These are phyloP conservation scores for Ophiocordyceps camponoti-floridani DNA, from an alignment of 2,329 filamentous ascomycete genomes.

Conservation along the genomic window DNA sequence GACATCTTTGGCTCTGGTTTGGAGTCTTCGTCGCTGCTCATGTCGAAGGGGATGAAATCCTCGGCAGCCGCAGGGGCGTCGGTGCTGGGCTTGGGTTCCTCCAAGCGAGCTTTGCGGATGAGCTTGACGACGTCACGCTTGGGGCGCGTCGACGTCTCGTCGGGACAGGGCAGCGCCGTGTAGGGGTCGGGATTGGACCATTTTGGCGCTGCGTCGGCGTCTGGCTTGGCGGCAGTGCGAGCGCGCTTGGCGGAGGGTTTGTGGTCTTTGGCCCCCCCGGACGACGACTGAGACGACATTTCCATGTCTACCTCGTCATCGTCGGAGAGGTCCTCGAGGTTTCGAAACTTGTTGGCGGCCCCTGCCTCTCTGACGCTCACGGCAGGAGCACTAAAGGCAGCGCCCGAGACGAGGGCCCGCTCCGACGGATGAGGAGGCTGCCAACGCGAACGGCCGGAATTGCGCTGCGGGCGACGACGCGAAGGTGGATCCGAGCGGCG, in stretches of 20 bases:
- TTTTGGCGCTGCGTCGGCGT: slow-evolving; percentile 39
- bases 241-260: slow-evolving; percentile 19
- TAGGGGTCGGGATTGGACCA: slow-evolving; percentile 98
- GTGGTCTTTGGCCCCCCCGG: slow-evolving; percentile 12
- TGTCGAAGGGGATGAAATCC: slow-evolving; percentile 81
- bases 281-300: slow-evolving; percentile 24
- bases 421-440: slow-evolving; percentile 25
- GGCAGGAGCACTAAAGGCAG: slow-evolving; percentile 21
- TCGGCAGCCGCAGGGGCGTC: slow-evolving; percentile 40
- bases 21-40: slow-evolving; percentile 36
- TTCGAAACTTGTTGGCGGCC: slow-evolving; percentile 30
- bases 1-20: neutral
- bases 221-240: slow-evolving; percentile 10
- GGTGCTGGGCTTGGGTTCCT: slow-evolving; percentile 27
- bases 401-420: slow-evolving; percentile 28
- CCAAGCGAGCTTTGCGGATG: slow-evolving; percentile 74
- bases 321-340: slow-evolving; percentile 40
- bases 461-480: slow-evolving; percentile 9
- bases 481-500: slow-evolving; percentile 8
- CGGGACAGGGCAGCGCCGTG: slow-evolving; percentile 65
- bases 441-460: slow-evolving; percentile 14
- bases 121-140: slow-evolving; percentile 77
- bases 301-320: slow-evolving; percentile 49
- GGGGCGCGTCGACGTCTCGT: slow-evolving; percentile 48
- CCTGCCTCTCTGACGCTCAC: slow-evolving; percentile 27